Percentiles rank a stretch among this genome's conserved stretches.
These are phyloP conservation scores for Inga leiocalycina DNA, from an alignment of 306 rosid genomes.

Conservation along the genomic window DNA sequence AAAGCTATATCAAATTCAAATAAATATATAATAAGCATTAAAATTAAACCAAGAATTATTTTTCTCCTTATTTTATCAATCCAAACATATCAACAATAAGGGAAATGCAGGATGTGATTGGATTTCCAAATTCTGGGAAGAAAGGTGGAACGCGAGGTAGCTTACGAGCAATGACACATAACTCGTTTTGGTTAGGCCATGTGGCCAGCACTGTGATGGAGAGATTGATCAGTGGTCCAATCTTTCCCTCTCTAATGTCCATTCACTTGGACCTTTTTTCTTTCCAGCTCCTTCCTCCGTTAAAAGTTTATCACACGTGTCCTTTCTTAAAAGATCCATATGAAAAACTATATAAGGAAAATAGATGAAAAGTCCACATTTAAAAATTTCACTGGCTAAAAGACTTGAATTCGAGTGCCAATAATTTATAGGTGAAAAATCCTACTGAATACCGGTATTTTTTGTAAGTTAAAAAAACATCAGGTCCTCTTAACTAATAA, in stretches of 20 bases:
- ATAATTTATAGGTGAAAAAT: no score
- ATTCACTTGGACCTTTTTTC: not conserved
- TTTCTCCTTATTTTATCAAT: not conserved
- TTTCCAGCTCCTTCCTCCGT: not conserved
- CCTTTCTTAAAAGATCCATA: not conserved
- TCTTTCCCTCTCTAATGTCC: not conserved
- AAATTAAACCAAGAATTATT: no score
- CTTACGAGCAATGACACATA: not conserved
- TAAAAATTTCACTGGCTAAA: no score
- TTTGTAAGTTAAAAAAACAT: no score
- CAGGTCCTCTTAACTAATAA: no score
- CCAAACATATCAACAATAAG: not conserved
- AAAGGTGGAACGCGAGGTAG: not conserved
- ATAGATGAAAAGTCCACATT: no score
- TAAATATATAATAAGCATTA: no score
- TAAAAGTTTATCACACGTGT: not conserved
- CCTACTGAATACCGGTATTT: no score
- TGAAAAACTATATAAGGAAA: no score
- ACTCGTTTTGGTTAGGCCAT: not conserved
- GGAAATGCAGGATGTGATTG: not conserved
- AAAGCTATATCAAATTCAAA: no score
- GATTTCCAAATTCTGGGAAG: not conserved
- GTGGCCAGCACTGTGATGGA: not conserved
- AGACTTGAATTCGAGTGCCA: no score
- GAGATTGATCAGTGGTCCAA: not conserved